Base-by-base conservation (phyloP, 768 basidiomycete genomes). In the Podaxis rugospora region DNA sequence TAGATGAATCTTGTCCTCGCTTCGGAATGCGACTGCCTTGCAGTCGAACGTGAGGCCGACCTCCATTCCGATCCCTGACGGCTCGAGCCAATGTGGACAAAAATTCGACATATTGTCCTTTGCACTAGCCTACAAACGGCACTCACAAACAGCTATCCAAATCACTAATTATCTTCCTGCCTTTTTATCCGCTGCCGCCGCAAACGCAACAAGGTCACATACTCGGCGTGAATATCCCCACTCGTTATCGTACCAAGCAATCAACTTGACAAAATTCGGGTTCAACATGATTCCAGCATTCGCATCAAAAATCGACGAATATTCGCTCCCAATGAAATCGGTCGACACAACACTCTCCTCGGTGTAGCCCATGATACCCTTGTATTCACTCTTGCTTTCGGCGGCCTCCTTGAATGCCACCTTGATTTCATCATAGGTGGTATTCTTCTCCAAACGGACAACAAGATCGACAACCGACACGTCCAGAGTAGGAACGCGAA, bases 381-480 rank as follows among this genome's bases (percentile, higher is more conserved):
- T 81, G 70, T 84, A 76, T 42, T 21, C 47, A 6, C 42, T 18
- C 7, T 76, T 71, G 57, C 83, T 83, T 55, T 82, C 74, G 35
- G 92, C 76, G 47, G 95, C 94, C 61, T 79, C 82, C 80, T 88
- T 89, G 70, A 96, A 65, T 64, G 83, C 84, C 4, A 71, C 70
- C 83, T 93, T 93, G 86, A 97, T 94, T 64, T 89, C 79, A 3
- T 92, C 89, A 77, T 95, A 96, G 23, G 83, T 71, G 3, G 93
- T 86, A 51, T 72, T 65, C 79, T 90, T 95, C 76, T 91, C 88
- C 67, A 90, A 80, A 66, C 95, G 91, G 67, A 87, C 91, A 65
- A 93, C 92, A 62, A 97, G 84, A 76, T 97, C 95, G 70, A 95
- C 93, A 66, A 95, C 94, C 63, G 94, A 96, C 63, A 96, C 94